A percentile compares a stretch with the other conserved stretches of the same genome.
Conservation (phyloP, 1,139 yeast genomes). For the Kurtzmaniella natalensis region DNA sequence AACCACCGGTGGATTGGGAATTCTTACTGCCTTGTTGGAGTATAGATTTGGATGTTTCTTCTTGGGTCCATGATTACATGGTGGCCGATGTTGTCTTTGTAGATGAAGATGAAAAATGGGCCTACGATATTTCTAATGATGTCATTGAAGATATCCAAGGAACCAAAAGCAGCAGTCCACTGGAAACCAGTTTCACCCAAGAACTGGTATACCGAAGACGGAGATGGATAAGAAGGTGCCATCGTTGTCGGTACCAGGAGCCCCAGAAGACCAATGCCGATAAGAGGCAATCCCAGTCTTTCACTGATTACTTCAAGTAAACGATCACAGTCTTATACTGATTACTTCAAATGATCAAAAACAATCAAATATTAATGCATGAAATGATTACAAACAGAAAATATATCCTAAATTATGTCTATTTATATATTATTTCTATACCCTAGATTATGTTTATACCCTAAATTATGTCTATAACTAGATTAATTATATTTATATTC, state of each 20-base stretch:
- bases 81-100: constrained; percentile 51
- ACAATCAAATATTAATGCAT: constrained; percentile 3
- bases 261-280: background rate
- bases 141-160: background rate
- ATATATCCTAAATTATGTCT: too few species aligned
- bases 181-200: background rate
- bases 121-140: constrained; percentile 48
- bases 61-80: constrained; percentile 52
- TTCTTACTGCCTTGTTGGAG: constrained; percentile 49
- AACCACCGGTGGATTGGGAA: constrained; percentile 57
- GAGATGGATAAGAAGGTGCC: constrained; percentile 47
- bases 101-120: constrained; percentile 76
- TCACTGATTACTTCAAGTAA: constrained; percentile 5
- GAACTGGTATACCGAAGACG: constrained; percentile 42
- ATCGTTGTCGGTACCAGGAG: constrained; percentile 9
- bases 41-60: constrained; percentile 52
- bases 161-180: too few species aligned
- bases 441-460: too few species aligned
- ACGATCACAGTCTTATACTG: constrained; percentile 3
- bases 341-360: constrained; percentile 4
- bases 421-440: too few species aligned
- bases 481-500: too few species aligned
- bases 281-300: constrained; percentile 2
- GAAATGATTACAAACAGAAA: too few species aligned
- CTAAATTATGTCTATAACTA: too few species aligned